Evolutionary conservation across 2,329 filamentous ascomycete species (phyloP).

Genomic region (Aulographum hederae): DNA sequence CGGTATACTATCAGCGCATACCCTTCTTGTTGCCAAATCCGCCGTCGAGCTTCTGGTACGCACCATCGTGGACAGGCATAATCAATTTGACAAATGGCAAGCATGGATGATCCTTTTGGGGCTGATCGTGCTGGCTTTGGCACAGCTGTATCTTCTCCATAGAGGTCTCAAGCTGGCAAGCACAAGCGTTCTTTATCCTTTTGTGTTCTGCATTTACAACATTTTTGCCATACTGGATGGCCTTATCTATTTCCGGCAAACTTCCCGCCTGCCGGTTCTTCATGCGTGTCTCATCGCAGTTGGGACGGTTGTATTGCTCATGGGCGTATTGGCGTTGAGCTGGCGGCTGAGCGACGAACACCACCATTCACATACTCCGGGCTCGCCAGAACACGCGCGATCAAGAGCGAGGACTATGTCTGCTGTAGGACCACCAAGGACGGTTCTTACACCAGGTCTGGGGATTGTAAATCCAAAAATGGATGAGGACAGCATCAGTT

Average conservation of each 20-base stretch:
- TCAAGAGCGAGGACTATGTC: no score
- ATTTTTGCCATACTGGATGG: constrained; percentile 96
- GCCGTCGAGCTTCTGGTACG: constrained; percentile 84
- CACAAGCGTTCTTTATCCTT: constrained; percentile 85
- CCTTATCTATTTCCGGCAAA: constrained; percentile 89
- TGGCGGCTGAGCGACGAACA: constrained; percentile 90
- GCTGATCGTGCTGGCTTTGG: constrained; percentile 64
- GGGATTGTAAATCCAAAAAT: no score
- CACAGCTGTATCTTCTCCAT: constrained; percentile 89
- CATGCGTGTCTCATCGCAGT: constrained; percentile 69
- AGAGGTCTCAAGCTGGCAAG: constrained; percentile 85
- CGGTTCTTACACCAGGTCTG: neutral
- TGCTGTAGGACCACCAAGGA: no score
- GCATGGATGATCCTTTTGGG: constrained; percentile 80
- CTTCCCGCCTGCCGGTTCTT: constrained; percentile 55
- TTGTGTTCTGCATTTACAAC: constrained; percentile 98
- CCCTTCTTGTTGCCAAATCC: constrained; percentile 83
- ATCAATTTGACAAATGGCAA: constrained; percentile 91
- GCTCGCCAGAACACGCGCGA: no score
- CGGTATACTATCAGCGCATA: constrained; percentile 86
- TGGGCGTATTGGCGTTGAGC: constrained; percentile 76
- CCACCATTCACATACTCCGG: no score
- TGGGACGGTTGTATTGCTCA: constrained; percentile 70
- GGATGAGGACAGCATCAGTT: no score
- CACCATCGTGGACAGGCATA: constrained; percentile 68